A percentile compares a stretch with the other conserved stretches of the same genome.
These are phyloP conservation scores for Echria macrotheca DNA, from an alignment of 495 filamentous ascomycete species.

Conservation along the genomic window DNA sequence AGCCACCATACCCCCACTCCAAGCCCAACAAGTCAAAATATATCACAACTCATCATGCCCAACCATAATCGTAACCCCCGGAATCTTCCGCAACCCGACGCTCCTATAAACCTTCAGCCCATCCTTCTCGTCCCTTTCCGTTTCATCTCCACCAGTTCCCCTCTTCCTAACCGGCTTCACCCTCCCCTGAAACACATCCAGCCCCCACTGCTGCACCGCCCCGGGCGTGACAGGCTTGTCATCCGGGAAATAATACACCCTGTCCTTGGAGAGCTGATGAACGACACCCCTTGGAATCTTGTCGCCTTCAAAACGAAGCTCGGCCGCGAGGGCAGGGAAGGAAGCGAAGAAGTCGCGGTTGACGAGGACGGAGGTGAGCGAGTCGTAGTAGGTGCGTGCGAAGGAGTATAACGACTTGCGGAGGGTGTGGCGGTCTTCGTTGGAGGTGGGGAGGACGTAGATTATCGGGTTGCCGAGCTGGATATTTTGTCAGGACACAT, in stretches of 20 bases:
- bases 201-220: conserved; percentile 25
- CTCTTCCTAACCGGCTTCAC: conserved; percentile 28
- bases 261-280: conserved; percentile 29
- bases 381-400: conserved; percentile 36
- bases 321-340: conserved; percentile 34
- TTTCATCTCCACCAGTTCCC: no score
- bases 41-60: neutral
- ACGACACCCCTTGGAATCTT: conserved; percentile 29
- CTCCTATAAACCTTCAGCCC: no score
- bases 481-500: neutral
- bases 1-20: no score
- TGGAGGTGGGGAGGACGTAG: conserved; percentile 36
- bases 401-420: conserved; percentile 29
- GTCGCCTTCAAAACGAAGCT: conserved; percentile 27
- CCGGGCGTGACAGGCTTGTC: conserved; percentile 18
- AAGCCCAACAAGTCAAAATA: no score
- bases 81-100: neutral
- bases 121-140: no score
- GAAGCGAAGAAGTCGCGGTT: conserved; percentile 39
- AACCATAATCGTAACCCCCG: neutral
- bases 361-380: conserved; percentile 33
- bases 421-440: conserved; percentile 23
- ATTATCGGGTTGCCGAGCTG: conserved; percentile 37
- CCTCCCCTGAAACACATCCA: conserved; percentile 29
- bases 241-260: conserved; percentile 31